Percentiles rank a stretch among this genome's conserved stretches.
phyloP scores from a whole-genome alignment of 2,329 filamentous ascomycete species.

The Penicillium sp. region DNA sequence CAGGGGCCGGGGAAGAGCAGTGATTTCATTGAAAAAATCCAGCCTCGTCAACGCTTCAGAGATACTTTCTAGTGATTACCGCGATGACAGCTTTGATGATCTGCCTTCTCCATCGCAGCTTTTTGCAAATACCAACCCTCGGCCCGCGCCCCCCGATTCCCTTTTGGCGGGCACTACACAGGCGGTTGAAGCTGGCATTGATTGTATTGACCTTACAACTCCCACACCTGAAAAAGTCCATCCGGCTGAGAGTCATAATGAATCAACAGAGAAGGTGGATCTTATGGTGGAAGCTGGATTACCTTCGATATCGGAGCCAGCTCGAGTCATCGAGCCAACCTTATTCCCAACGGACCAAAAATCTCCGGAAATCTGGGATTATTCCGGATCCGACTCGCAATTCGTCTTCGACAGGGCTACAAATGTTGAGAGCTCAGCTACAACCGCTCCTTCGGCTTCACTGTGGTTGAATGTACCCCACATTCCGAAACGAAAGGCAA shows the following conservation, averaged over 20 bases:
- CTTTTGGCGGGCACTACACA: not conserved
- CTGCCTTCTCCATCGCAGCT: constrained; percentile 39
- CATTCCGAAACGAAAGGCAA: constrained; percentile 10
- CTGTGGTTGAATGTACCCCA: not conserved
- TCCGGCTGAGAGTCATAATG: not conserved
- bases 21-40: not conserved
- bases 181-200: not conserved
- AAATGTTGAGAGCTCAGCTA: constrained; percentile 1
- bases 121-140: constrained; percentile 1
- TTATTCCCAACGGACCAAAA: no score
- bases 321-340: not conserved
- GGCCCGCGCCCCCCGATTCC: not conserved
- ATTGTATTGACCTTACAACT: constrained; percentile 3
- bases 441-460: not conserved
- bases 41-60: not conserved
- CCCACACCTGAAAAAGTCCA: not conserved
- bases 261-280: not conserved
- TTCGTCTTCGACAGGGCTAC: not conserved
- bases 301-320: not conserved
- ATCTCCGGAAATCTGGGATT: constrained; percentile 7
- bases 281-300: not conserved
- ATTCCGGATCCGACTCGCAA: not conserved
- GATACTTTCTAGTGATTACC: constrained; percentile 35
- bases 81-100: constrained; percentile 33
- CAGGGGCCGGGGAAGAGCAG: not conserved